Conservation (phyloP, 306 rosid species). For the Psophocarpus tetragonolobus region DNA sequence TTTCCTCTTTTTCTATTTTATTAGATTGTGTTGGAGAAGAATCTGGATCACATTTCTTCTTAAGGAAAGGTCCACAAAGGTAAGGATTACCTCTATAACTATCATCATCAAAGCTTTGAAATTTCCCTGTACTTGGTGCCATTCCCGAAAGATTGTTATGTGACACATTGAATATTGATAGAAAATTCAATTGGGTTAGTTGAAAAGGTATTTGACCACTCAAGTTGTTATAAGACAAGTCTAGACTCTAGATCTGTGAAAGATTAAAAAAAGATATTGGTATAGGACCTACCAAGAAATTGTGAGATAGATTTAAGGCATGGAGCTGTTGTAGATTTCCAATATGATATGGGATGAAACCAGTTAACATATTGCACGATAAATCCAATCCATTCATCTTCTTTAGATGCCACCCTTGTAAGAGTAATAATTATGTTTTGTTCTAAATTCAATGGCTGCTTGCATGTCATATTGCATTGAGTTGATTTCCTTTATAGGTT, state of each 20-base stretch:
- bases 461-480: too few species aligned
- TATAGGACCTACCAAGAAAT: background rate
- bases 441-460: background rate
- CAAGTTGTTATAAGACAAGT: background rate
- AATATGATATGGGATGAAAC: background rate
- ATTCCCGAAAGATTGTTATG: constrained; percentile 10
- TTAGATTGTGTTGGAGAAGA: background rate
- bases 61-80: background rate
- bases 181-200: background rate
- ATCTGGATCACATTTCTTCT: background rate
- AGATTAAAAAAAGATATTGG: background rate
- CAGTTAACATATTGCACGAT: background rate
- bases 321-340: background rate
- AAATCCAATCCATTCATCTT: background rate
- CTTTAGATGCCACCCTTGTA: background rate
- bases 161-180: background rate
- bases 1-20: background rate
- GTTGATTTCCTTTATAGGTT: too few species aligned
- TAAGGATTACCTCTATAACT: background rate
- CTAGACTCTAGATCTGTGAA: background rate
- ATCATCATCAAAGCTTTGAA: background rate
- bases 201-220: constrained; percentile 1
- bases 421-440: background rate
- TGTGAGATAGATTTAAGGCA: constrained; percentile 1
- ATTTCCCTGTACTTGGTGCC: background rate